Evolutionary conservation across 148 eudicot species (phyloP).

Genomic region (Rhododendron ferrugineum): DNA sequence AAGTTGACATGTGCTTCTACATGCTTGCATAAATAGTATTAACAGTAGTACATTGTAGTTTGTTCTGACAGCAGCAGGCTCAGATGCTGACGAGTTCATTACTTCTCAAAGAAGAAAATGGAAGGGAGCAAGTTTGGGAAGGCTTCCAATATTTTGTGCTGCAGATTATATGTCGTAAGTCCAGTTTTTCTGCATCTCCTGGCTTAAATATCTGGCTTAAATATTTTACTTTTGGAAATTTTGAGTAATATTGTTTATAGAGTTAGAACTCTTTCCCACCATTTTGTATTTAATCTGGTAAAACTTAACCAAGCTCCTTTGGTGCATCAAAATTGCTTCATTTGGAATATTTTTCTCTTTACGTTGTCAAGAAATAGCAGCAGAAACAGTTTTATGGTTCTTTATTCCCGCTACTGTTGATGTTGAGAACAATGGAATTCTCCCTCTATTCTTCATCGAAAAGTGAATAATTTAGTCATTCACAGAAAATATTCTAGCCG

Average conservation of each 20-base stretch:
- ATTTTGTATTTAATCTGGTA: not conserved
- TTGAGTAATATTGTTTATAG: not conserved
- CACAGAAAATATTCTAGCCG: not conserved
- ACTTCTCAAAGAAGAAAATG: constrained; percentile 62
- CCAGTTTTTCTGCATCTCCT: constrained; percentile 6
- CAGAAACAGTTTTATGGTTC: not conserved
- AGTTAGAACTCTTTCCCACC: not conserved
- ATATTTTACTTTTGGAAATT: not conserved
- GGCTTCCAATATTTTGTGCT: constrained; percentile 77
- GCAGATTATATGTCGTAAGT: constrained; percentile 82
- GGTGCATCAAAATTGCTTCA: not conserved
- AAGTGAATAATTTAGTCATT: not conserved
- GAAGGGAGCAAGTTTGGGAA: constrained; percentile 67
- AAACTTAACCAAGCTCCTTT: not conserved
- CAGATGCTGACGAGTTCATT: constrained; percentile 70
- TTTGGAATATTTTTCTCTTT: not conserved
- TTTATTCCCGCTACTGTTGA: not conserved
- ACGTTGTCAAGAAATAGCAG: not conserved
- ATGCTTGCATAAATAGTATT: not conserved
- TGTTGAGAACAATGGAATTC: not conserved
- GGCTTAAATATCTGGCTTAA: not conserved
- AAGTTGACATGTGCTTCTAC: not conserved
- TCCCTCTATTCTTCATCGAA: not conserved
- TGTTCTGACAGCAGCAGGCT: constrained; percentile 87
- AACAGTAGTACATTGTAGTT: constrained; percentile 37